Base-by-base conservation (phyloP, 345 rosid genomes). In the Linum usitatissimum region DNA sequence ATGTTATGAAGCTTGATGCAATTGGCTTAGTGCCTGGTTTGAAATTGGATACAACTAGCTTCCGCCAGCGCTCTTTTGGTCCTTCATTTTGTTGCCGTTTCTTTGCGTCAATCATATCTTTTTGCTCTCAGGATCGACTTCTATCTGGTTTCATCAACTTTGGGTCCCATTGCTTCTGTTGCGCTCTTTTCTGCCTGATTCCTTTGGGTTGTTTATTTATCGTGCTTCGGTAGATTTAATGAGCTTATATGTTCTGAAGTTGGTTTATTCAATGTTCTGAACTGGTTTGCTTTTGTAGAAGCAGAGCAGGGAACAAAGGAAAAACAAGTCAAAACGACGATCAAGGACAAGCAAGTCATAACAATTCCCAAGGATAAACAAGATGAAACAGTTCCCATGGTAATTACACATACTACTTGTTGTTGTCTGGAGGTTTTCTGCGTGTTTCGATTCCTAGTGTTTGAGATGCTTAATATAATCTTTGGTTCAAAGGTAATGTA, bases 231-330 rank as follows among this genome's bases (percentile, higher is more conserved):
- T 34, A 12, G 64, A 7, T 30, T 7, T 60, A 13, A 15, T 6
- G 54, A 34, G 38, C 38, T 45, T 14, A 8, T 49, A 18, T 36
- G 39, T 28, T 40, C 42, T 34, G 23, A 21, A 21, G 6, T 1
- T 14, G 39, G 2, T 34, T 66, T 19, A 45, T 45, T 18, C 15
- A 54, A 9, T 61, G 1, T 6, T 59, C 23, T 49, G 21, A 23
- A 20, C 67, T 40, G 56, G 18, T 67, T 21, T 51, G 63, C 15
- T 73, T 72, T 13, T 30, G 42, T 62, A 75, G 79, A 69, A 70
- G 71, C 68, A 66, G 68, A 56, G 60, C 67, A n/a, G 23, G 83
- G 70, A 64, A 68, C 53, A 34, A 30, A 42, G 53, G 70, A 34
- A 1, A 34, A 34, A 7, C 3, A 34, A 34, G 38, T 34, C 38